Base-by-base conservation (phyloP, 208 protist genomes). In the Leishmania lainsoni region DNA sequence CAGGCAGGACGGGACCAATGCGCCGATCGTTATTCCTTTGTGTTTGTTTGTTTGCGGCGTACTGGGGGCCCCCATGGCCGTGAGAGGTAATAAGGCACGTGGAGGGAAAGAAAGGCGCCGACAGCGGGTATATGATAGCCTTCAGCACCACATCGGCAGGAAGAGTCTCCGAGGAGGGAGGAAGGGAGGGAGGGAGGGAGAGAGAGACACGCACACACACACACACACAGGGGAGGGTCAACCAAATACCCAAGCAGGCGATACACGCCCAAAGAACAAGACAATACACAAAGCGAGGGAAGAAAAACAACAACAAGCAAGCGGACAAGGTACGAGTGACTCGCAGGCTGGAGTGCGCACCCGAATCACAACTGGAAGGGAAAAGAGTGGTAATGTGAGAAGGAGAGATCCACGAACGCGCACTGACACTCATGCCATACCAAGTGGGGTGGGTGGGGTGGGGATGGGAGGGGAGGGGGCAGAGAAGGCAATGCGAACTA, bases 391-490 rank as follows among this genome's bases (percentile, higher is more conserved):
- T 45, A 45, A 45, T 45, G 42, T 45, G 42, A 45, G 42, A 45
- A 61, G 65, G 72, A 76, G 42, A 81, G 68, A 77, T 22, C 20
- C 78, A 83, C 39, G 65, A 32, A 49, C 66, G 54, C 9, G 72
- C 20, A 29, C 16, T 63, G 16, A 63, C 26, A n/a, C 26, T 63
- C 26, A 63, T n/a, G 58, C 22, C 58, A 29, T 29, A 63, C 16
- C n/a, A 45, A 59, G 71, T 63, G 78, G 54, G 70, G 72, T 4
- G 4, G 35, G 65, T 83, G 63, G 22, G 73, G 81, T 48, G 48
- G 63, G 5, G 69, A 56, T 1, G 35, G 69, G 42, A 56, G 52
- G 12, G 52, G 52, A 56, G 52, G 52, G 52, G 17, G 32, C 14
- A 29, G 22, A 74, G 69, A 26, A n/a, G 69, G 45, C 16, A 74